Conservation (phyloP, 1,139 yeast genomes). For the Saccharomyces hybrid region DNA sequence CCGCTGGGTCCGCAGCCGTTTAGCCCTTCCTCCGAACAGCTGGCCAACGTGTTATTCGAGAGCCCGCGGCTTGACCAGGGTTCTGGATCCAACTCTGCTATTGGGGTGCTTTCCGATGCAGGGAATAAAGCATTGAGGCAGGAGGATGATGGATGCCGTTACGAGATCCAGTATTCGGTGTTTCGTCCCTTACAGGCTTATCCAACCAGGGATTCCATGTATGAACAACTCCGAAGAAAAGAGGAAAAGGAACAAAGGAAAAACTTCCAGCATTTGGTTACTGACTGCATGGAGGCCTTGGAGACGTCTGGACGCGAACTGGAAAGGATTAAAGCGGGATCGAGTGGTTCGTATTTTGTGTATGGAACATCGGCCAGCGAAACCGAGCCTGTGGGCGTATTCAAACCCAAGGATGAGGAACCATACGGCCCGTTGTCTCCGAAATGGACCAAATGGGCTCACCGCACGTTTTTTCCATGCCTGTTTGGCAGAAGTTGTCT, state of each 20-base stretch:
- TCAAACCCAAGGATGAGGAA: conserved; percentile 76
- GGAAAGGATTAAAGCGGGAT: conserved; percentile 52
- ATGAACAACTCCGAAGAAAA: not conserved
- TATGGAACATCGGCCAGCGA: conserved; percentile 27
- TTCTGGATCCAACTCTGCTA: not conserved
- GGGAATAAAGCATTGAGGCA: not conserved
- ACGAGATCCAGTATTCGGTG: conserved; percentile 45
- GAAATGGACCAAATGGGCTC: conserved; percentile 77
- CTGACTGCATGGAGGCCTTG: conserved; percentile 39
- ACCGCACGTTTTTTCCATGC: conserved; percentile 67
- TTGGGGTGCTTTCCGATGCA: conserved; percentile 1
- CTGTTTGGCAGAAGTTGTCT: conserved; percentile 69
- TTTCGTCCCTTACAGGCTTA: conserved; percentile 37
- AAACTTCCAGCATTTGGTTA: conserved; percentile 29
- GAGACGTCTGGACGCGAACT: conserved; percentile 38
- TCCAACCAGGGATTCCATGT: not conserved
- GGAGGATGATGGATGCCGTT: conserved; percentile 7
- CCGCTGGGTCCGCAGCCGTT: not conserved
- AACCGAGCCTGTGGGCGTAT: conserved; percentile 43
- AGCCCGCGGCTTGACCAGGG: not conserved
- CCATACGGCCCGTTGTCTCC: conserved; percentile 77
- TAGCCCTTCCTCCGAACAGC: not conserved
- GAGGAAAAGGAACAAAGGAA: not conserved
- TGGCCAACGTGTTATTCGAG: not conserved
- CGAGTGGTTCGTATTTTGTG: conserved; percentile 67